Conservation (phyloP, 257 asterid genomes). For the Lycium ferocissimum region DNA sequence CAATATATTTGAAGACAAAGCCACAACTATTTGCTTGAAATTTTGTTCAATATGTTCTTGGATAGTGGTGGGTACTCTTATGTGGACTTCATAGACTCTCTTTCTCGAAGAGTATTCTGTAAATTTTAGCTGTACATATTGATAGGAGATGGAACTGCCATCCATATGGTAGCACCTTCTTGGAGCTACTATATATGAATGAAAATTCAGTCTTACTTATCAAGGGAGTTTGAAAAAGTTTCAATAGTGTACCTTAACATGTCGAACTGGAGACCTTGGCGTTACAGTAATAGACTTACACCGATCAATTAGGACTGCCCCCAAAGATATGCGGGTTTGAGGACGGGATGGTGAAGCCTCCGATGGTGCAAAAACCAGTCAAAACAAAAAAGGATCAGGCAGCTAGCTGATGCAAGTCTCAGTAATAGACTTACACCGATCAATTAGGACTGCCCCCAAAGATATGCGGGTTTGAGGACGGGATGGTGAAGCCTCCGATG, state of each 20-base stretch:
- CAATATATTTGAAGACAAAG: not conserved
- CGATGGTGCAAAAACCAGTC: not conserved
- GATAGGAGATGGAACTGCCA: too few species aligned
- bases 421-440: not conserved
- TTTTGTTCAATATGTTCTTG: not conserved
- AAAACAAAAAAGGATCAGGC: not conserved
- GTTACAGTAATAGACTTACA: not conserved
- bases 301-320: not conserved
- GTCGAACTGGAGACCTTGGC: not conserved
- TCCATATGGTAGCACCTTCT: not conserved
- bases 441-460: not conserved
- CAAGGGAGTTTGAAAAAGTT: not conserved
- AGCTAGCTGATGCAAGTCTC: too few species aligned
- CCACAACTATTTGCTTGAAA: not conserved
- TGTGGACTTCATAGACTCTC: not conserved
- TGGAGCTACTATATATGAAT: not conserved
- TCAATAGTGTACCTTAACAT: constrained; percentile 6
- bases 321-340: not conserved
- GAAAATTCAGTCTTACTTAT: not conserved
- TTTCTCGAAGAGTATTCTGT: not conserved
- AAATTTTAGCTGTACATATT: not conserved
- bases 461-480: not conserved
- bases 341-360: not conserved
- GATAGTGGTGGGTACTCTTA: not conserved
- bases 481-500: not conserved